Conservation (phyloP, 176 grass and related monocot species). For the Oryza coarctata region DNA sequence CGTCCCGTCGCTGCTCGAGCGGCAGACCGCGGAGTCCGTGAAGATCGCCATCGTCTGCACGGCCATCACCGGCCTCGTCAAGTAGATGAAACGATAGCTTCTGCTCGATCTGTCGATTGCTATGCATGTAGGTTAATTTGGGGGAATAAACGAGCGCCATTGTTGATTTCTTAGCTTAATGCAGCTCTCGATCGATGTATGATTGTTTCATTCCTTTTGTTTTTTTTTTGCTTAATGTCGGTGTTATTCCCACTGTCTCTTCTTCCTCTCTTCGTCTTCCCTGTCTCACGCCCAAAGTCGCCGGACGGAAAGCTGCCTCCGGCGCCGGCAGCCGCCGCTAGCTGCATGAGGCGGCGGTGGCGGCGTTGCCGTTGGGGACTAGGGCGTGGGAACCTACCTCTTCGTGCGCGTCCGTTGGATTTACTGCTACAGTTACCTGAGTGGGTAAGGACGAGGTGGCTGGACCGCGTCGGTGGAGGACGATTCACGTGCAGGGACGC, state of each 20-base stretch:
- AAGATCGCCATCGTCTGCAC: conserved; percentile 4
- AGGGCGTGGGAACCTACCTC: too few relatives aligned
- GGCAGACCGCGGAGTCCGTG: background rate
- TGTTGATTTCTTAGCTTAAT: background rate
- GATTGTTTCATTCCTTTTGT: too few relatives aligned
- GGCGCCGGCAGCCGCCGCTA: too few relatives aligned
- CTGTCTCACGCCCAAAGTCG: background rate
- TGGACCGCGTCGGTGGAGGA: too few relatives aligned
- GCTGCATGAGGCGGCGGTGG: too few relatives aligned
- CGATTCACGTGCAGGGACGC: background rate
- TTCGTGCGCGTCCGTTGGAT: too few relatives aligned
- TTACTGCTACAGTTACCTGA: too few relatives aligned
- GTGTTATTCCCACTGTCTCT: too few relatives aligned
- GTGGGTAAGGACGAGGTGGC: too few relatives aligned
- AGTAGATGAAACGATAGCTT: background rate
- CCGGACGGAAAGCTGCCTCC: too few relatives aligned
- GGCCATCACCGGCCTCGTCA: conserved; percentile 23
- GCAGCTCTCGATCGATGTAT: background rate
- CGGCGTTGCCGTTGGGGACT: too few relatives aligned
- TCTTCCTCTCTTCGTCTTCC: background rate
- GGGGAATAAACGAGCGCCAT: background rate
- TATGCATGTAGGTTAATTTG: background rate
- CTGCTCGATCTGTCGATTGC: background rate
- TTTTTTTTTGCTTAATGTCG: too few relatives aligned
- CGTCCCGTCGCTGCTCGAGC: background rate